Evolutionary conservation across 2,329 filamentous ascomycete species (phyloP), one percentile per base, ranked within the genome.

Genomic region (Apiospora phragmitis): DNA sequence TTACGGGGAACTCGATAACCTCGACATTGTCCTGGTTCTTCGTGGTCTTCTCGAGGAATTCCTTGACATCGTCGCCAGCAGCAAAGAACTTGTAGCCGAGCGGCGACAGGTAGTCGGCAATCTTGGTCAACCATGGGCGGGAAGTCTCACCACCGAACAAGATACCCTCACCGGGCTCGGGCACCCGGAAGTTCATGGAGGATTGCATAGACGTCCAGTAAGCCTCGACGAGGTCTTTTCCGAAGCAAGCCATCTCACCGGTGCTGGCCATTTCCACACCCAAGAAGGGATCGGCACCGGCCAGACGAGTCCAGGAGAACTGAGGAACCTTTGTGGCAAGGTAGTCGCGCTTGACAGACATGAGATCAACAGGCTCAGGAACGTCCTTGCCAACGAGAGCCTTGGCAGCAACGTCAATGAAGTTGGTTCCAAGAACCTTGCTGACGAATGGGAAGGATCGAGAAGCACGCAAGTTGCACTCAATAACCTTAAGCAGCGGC

Each of bases 181-280:
- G 96, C 78, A 98, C 90, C 76, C 95, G 94, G 93, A 98, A 98
- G 90, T 98, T 99, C 95, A 98, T 99, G 77, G 94, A 95, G 26
- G 94, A 96, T 85, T 99, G 96, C 73, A 97, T 87, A 24, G 95
- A 97, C 35, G 95, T 88, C 96, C 96, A 99, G 90, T 99, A 99
- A 69, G 96, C 96, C 82, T 99, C 96, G 67, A 98, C 88, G 14
- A 99, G 89, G 79, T 98, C 88, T 86, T 96, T 97, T 74, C 96
- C 96, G 84, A 99, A 99, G 86, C 96, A 98, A 75, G 96, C 96
- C 88, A 99, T 97, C 85, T 99, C 96, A 82, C 96, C 96, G 24
- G 96, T 99, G 74, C 92, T 94, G 62, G 94, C 87, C 96, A 99
- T 99, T 85, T 99, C 96, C 70, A 99, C 96, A 71, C 96, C 96